Conservation (phyloP, 345 rosid genomes). For the Eucalyptus viminalis region DNA sequence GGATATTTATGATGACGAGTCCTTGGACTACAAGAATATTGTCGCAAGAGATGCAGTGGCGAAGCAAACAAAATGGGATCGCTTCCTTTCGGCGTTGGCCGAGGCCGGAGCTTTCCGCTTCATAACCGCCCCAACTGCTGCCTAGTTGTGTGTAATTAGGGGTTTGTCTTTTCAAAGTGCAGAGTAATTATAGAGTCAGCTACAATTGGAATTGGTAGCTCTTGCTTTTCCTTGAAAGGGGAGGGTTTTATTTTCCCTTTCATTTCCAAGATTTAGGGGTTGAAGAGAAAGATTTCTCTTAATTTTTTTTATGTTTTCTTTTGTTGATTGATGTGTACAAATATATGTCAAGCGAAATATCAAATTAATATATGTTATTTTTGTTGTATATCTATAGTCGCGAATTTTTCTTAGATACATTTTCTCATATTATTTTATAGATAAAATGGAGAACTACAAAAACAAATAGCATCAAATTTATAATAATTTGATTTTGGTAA, state of each 20-base stretch:
- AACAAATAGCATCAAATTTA: background rate
- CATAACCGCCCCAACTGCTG: constrained; percentile 22
- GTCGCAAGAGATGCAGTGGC: background rate
- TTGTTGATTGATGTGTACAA: background rate
- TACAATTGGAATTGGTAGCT: background rate
- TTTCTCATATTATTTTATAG: background rate
- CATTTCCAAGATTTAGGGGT: background rate
- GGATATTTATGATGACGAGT: constrained; percentile 26
- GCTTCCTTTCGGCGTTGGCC: constrained; percentile 8
- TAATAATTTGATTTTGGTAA: background rate
- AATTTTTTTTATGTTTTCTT: background rate
- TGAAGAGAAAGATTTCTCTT: background rate
- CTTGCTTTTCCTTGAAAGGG: background rate
- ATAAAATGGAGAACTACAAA: background rate
- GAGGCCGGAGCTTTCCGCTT: constrained; percentile 16
- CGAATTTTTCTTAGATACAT: background rate
- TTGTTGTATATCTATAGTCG: background rate
- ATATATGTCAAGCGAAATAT: background rate
- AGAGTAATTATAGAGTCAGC: background rate
- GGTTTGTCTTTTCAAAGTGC: background rate
- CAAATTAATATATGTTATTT: background rate
- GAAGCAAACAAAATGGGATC: background rate
- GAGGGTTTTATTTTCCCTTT: background rate
- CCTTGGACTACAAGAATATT: constrained; percentile 14
- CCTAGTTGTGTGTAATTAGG: background rate